Percentiles rank a stretch among this genome's conserved stretches.
Conservation (phyloP, 306 rosid genomes). For the Hylodesmum podocarpum region DNA sequence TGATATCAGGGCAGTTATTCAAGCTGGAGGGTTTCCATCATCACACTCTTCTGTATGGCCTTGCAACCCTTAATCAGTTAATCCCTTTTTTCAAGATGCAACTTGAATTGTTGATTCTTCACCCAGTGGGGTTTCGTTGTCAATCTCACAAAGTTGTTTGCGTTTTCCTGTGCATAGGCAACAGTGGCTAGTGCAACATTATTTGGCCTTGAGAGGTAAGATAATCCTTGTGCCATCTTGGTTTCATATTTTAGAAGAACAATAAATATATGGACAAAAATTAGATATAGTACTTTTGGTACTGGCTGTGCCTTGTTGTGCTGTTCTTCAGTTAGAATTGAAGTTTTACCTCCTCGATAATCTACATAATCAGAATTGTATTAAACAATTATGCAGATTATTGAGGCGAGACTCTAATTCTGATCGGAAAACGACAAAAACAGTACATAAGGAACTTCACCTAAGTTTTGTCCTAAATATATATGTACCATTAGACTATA, state of each 20-base stretch:
- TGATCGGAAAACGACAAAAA: no score
- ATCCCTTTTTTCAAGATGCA: not conserved
- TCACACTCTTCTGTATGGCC: slow-evolving; percentile 85
- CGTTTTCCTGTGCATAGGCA: slow-evolving; percentile 56
- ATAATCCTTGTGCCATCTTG: not conserved
- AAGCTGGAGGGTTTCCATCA: slow-evolving; percentile 94
- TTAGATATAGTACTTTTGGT: no score
- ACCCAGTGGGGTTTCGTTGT: slow-evolving; percentile 4
- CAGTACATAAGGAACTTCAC: no score
- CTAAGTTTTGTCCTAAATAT: no score
- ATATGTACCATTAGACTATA: not conserved
- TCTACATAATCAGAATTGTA: no score
- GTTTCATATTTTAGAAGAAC: not conserved
- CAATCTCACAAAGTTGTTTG: slow-evolving; percentile 35
- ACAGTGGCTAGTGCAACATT: slow-evolving; percentile 79
- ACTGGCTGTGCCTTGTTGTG: no score
- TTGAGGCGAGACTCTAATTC: no score
- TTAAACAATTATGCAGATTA: no score
- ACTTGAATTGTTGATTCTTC: not conserved
- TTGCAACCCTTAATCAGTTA: not conserved
- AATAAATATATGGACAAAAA: not conserved
- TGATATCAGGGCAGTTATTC: slow-evolving; percentile 58
- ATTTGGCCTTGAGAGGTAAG: slow-evolving; percentile 83
- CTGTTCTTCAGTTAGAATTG: no score
- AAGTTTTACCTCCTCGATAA: no score